Percentiles rank a stretch among this genome's conserved stretches.
phyloP scores from a whole-genome alignment of 768 basidiomycete species.

The Leccinum subtestaceum region DNA sequence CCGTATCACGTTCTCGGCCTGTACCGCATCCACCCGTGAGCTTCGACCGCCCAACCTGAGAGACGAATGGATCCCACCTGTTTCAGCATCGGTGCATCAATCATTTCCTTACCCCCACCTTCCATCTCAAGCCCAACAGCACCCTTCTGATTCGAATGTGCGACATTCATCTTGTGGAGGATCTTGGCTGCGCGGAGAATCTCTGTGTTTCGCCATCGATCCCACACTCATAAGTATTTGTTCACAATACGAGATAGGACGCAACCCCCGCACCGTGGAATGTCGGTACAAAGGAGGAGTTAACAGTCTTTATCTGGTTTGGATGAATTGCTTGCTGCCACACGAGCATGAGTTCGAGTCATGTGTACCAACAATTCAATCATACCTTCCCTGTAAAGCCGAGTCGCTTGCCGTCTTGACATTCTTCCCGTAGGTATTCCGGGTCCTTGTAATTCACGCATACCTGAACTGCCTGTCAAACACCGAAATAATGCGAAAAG shows the following conservation, averaged over 20 bases:
- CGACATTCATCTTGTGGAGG: constrained; percentile 58
- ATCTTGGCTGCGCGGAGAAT: constrained; percentile 76
- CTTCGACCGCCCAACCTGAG: background rate
- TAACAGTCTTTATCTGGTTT: constrained; percentile 72
- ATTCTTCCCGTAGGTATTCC: constrained; percentile 67
- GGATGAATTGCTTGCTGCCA: constrained; percentile 93
- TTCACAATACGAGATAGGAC: background rate
- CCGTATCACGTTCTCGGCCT: constrained; percentile 52
- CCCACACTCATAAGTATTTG: background rate
- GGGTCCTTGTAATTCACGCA: constrained; percentile 84
- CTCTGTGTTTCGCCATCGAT: constrained; percentile 41
- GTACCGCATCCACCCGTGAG: constrained; percentile 1
- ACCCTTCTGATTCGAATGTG: constrained; percentile 52
- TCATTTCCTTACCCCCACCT: constrained; percentile 68
- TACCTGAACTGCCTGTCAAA: constrained; percentile 46
- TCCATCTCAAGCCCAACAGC: constrained; percentile 70
- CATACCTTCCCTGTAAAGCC: constrained; percentile 90
- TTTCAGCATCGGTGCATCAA: constrained; percentile 89
- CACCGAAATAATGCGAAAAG: background rate
- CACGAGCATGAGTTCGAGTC: constrained; percentile 2
- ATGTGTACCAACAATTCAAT: background rate
- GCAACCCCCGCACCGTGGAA: constrained; percentile 47
- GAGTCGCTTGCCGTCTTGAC: constrained; percentile 70
- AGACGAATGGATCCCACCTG: constrained; percentile 37
- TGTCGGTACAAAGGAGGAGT: constrained; percentile 76